A percentile compares a stretch with the other conserved stretches of the same genome.
Conservation (phyloP, 2,329 filamentous ascomycete genomes). For the Ophiocordyceps unilateralis region DNA sequence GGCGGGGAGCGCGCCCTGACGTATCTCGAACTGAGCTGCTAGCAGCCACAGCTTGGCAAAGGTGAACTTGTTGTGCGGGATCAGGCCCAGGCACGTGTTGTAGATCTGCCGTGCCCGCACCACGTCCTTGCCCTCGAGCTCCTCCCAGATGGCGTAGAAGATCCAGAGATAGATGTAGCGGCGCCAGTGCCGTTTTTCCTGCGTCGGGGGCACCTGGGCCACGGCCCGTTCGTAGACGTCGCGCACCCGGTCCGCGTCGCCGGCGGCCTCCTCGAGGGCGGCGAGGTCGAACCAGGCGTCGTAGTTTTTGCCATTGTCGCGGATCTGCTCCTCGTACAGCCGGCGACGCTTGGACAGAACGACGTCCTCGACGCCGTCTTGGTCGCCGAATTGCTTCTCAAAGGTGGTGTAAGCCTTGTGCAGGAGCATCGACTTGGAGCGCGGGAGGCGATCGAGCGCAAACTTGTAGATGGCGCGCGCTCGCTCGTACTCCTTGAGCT, state of each 20-base stretch:
- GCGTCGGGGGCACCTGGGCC: constrained; percentile 82
- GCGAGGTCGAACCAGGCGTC: constrained; percentile 96
- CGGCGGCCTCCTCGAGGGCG: constrained; percentile 70
- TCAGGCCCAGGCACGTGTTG: constrained; percentile 66
- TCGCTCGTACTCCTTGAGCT: constrained; percentile 88
- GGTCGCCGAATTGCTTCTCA: constrained; percentile 93
- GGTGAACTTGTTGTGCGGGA: constrained; percentile 93
- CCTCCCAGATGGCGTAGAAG: constrained; percentile 93
- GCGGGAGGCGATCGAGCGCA: constrained; percentile 75
- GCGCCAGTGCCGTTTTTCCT: constrained; percentile 94
- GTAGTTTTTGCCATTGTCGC: constrained; percentile 91
- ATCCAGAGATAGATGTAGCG: constrained; percentile 97
- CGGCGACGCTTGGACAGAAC: constrained; percentile 86
- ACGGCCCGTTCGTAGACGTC: constrained; percentile 94
- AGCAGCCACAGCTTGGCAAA: constrained; percentile 94
- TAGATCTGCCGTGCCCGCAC: constrained; percentile 80
- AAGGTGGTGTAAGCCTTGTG: constrained; percentile 95
- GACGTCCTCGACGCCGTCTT: constrained; percentile 86
- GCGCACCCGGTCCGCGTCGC: constrained; percentile 66
- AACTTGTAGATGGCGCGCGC: constrained; percentile 94
- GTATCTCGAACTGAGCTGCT: constrained; percentile 84
- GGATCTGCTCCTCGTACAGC: constrained; percentile 86
- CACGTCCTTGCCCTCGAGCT: constrained; percentile 64
- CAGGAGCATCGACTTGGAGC: constrained; percentile 66
- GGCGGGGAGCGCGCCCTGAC: constrained; percentile 61